Evolutionary conservation across 2,329 filamentous ascomycete species (phyloP).

Genomic region (Triangularia setosa): DNA sequence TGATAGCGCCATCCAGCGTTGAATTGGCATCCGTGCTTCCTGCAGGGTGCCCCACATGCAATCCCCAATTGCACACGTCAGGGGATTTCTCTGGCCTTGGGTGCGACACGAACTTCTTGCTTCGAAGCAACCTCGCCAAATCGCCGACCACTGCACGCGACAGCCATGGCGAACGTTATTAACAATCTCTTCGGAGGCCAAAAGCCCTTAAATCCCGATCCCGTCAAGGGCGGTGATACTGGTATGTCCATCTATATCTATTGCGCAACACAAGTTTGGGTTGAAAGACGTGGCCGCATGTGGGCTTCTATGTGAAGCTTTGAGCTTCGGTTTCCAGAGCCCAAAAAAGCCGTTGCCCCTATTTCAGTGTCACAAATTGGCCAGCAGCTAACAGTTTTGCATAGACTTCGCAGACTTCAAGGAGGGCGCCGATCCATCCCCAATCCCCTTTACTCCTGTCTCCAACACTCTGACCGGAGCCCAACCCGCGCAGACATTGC

Average conservation of each 20-base stretch:
- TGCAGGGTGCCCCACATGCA: background rate
- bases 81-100: constrained; percentile 1
- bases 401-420: constrained; percentile 94
- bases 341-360: background rate
- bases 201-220: background rate
- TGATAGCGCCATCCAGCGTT: constrained; percentile 3
- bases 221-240: constrained; percentile 1
- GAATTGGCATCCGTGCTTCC: background rate
- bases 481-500: constrained; percentile 44
- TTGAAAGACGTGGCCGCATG: background rate
- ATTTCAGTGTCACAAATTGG: background rate
- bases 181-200: constrained; percentile 1
- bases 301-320: background rate
- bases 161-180: constrained; percentile 2
- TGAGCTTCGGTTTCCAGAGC: constrained; percentile 5
- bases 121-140: background rate
- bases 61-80: constrained; percentile 1
- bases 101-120: background rate
- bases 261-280: background rate
- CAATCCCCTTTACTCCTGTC: constrained; percentile 45
- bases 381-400: background rate
- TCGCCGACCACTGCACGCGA: background rate
- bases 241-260: background rate
- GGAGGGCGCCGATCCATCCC: constrained; percentile 65
- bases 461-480: constrained; percentile 45